These are phyloP conservation scores for Phyllosticta citrichinensis DNA, from an alignment of 2,329 filamentous ascomycete genomes.

Conservation along the genomic window DNA sequence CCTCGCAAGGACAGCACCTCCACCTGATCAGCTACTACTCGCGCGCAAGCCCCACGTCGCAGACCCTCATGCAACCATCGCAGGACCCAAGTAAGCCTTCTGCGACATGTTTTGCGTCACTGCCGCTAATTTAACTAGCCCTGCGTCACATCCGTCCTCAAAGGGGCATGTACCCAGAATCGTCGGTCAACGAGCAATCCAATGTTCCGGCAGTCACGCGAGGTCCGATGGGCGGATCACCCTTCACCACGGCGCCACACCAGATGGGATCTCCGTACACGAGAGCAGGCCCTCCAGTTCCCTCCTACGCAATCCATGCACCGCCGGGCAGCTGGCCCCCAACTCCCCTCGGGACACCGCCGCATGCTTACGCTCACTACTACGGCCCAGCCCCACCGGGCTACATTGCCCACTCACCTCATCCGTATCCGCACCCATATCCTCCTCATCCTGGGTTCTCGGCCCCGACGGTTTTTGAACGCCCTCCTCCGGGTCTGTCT, in stretches of 20 bases:
- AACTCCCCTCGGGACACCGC: constrained; percentile 32
- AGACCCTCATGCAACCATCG: constrained; percentile 70
- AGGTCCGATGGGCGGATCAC: constrained; percentile 53
- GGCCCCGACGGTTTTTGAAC: constrained; percentile 25
- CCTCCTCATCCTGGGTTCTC: constrained; percentile 8
- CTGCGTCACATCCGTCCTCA: constrained; percentile 75
- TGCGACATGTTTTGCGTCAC: neutral
- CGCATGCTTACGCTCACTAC: constrained; percentile 31
- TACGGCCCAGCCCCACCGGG: constrained; percentile 12
- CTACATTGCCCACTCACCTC: constrained; percentile 9
- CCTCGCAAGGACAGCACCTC: constrained; percentile 77
- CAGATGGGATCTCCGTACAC: constrained; percentile 45
- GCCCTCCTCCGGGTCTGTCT: constrained; percentile 28
- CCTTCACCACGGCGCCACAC: constrained; percentile 44
- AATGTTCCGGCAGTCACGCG: constrained; percentile 73
- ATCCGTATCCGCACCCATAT: constrained; percentile 1
- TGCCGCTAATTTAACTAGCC: constrained; percentile 15
- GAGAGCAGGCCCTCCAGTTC: constrained; percentile 31
- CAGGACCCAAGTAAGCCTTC: constrained; percentile 51
- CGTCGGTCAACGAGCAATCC: constrained; percentile 76
- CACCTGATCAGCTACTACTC: constrained; percentile 98
- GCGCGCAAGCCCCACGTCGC: constrained; percentile 61
- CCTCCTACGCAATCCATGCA: constrained; percentile 32
- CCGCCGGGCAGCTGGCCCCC: constrained; percentile 31
- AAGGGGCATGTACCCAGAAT: constrained; percentile 96